phyloP scores from a whole-genome alignment of 75 land plant genomes.

The Cryptomeria japonica region DNA sequence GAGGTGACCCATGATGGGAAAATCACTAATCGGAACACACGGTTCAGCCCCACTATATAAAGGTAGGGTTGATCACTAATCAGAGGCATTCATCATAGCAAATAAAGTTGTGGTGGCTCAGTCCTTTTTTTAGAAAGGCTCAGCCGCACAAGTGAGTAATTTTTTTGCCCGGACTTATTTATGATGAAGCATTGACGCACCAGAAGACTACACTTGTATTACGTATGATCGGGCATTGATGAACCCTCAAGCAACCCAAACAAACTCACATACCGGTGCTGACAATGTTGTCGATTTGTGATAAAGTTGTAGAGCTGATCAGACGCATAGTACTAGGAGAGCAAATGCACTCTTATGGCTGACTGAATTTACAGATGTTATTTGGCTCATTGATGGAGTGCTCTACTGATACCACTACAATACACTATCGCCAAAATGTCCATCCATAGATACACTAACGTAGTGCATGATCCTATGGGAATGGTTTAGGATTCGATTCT shows the following conservation, averaged over 20 bases:
- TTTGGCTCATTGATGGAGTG: not conserved
- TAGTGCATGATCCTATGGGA: no score
- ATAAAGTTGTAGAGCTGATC: not conserved
- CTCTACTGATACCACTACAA: not conserved
- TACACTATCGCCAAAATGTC: not conserved
- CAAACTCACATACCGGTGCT: not conserved
- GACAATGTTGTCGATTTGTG: not conserved
- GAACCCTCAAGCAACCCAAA: not conserved
- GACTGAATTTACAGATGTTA: no score
- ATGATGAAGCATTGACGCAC: no score
- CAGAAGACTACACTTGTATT: no score
- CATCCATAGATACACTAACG: not conserved
- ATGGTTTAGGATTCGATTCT: no score
- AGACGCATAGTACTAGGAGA: not conserved
- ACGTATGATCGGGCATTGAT: not conserved
- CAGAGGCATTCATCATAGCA: not conserved
- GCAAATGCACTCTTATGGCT: not conserved
- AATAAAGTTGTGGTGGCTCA: no score
- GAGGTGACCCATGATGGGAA: no score
- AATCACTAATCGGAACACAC: no score
- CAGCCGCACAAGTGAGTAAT: not conserved
- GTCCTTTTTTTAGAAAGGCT: no score
- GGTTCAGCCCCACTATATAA: not conserved
- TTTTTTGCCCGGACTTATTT: no score
- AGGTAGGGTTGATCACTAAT: not conserved